Percentiles rank a stretch among this genome's conserved stretches.
phyloP scores from a whole-genome alignment of 2,329 filamentous ascomycete species.

The Fusarium phyllophilum region DNA sequence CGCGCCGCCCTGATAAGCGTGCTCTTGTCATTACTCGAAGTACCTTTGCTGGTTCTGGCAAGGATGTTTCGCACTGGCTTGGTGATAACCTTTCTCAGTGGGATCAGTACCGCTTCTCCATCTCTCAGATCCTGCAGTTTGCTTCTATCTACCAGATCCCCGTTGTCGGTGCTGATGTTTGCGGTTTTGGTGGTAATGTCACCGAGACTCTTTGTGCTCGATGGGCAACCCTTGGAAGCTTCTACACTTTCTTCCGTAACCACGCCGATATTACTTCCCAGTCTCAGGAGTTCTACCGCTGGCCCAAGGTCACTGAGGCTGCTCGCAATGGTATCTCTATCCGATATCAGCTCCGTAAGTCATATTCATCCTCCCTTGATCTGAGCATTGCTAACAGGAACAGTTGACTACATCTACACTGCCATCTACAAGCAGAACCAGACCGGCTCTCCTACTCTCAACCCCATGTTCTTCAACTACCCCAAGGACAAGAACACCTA shows the following conservation, averaged over 20 bases:
- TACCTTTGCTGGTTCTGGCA: conserved; percentile 78
- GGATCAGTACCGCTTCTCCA: conserved; percentile 67
- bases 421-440: conserved; percentile 69
- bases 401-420: conserved; percentile 79
- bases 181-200: conserved; percentile 74
- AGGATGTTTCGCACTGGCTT: conserved; percentile 70
- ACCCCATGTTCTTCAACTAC: conserved; percentile 77
- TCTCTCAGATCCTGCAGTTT: conserved; percentile 69
- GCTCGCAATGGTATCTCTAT: conserved; percentile 74
- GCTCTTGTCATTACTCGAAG: conserved; percentile 80
- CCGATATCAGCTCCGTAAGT: conserved; percentile 68
- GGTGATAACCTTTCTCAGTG: conserved; percentile 60
- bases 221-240: conserved; percentile 73
- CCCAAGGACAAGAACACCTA: conserved; percentile 58
- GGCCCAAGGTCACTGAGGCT: conserved; percentile 68
- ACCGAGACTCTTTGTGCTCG: conserved; percentile 50
- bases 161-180: conserved; percentile 78
- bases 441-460: conserved; percentile 72
- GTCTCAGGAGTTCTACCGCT: conserved; percentile 74
- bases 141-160: conserved; percentile 74
- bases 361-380: fast-evolving
- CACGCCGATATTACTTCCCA: conserved; percentile 61
- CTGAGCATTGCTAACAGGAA: fast-evolving
- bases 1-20: conserved; percentile 69
- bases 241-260: conserved; percentile 76